Evolutionary conservation across 805 yeast species (phyloP).

Genomic region (Candida tallmaniae): DNA sequence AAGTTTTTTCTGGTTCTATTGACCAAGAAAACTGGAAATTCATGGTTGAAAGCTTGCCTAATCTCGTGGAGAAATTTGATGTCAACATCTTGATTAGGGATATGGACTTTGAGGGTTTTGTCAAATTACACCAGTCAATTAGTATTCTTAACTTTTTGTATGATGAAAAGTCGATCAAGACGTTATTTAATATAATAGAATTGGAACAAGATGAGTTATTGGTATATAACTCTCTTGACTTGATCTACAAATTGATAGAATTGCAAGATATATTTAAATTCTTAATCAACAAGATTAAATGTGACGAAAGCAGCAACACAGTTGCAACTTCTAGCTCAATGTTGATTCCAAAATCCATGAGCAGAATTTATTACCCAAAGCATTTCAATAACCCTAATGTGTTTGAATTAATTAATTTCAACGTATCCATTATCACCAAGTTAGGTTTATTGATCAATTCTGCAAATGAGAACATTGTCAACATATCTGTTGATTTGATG

Average conservation of each 20-base stretch:
- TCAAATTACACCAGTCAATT: conserved; percentile 68
- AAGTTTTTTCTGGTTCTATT: conserved; percentile 41
- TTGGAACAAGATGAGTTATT: conserved; percentile 50
- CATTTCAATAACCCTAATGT: conserved; percentile 48
- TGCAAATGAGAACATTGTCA: conserved; percentile 46
- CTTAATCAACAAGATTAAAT: neutral
- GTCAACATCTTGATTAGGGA: conserved; percentile 8
- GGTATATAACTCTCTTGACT: conserved; percentile 19
- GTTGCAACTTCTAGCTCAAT: neutral
- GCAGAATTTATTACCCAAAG: conserved; percentile 29
- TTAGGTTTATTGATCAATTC: conserved; percentile 72
- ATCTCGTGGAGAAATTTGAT: conserved; percentile 2
- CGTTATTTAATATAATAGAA: conserved; percentile 53
- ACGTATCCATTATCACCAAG: conserved; percentile 69
- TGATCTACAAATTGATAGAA: conserved; percentile 34
- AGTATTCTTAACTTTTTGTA: conserved; percentile 60
- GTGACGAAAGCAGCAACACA: conserved; percentile 14
- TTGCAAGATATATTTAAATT: conserved; percentile 38
- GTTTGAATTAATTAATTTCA: conserved; percentile 66
- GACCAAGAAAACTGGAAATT: conserved; percentile 39
- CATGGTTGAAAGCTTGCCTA: conserved; percentile 30
- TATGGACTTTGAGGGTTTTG: conserved; percentile 23
- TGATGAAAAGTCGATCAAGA: conserved; percentile 50
- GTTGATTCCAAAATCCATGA: neutral
- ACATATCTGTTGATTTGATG: conserved; percentile 50